Evolutionary conservation across 2,329 filamentous ascomycete species (phyloP).

Genomic region (Diaporthe eres): DNA sequence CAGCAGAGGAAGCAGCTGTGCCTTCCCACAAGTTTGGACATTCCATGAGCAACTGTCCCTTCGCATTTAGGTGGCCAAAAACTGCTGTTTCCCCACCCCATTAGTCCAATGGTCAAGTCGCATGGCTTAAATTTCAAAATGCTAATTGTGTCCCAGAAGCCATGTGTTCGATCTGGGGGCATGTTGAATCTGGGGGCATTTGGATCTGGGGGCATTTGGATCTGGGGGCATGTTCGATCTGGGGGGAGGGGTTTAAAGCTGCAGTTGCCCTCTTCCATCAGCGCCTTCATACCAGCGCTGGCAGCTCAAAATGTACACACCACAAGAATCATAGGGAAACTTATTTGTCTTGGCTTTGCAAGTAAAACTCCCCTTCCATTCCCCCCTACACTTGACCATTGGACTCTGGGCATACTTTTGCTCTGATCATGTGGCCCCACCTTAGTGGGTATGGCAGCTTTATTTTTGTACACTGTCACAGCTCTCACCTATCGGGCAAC

Average conservation of each 20-base stretch:
- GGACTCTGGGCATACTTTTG: not conserved
- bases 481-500: no score
- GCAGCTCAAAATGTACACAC: not conserved
- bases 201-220: no score
- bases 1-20: not conserved
- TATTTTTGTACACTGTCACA: not conserved
- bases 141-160: not conserved
- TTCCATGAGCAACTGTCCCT: not conserved
- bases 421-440: not conserved
- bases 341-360: not conserved
- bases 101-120: slow-evolving; percentile 24
- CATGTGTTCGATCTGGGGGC: not conserved
- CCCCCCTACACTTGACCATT: not conserved
- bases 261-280: not conserved
- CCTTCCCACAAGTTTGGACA: not conserved
- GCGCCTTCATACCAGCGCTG: not conserved
- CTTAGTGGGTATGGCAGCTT: not conserved
- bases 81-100: not conserved
- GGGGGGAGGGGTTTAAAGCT: not conserved
- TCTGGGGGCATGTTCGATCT: not conserved
- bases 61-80: not conserved
- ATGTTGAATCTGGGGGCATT: not conserved
- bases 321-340: no score
- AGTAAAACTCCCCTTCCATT: not conserved
- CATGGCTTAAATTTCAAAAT: not conserved